Base-by-base conservation (phyloP, 2,329 filamentous ascomycete genomes). In the Paraconiothyrium sp. region DNA sequence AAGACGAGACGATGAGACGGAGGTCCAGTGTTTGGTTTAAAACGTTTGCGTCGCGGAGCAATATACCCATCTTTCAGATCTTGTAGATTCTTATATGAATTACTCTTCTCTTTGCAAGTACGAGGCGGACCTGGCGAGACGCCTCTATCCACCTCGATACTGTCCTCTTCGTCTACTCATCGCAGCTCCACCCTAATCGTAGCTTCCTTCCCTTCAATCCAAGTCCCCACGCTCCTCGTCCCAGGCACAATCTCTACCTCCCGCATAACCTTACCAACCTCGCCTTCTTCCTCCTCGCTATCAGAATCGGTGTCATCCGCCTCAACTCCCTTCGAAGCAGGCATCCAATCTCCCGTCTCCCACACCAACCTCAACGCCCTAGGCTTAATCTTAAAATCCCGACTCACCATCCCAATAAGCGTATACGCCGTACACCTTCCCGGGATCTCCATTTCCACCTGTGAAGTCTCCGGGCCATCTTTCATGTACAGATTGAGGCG, bases 331-430 rank as follows among this genome's bases (percentile, higher is more conserved):
- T 85, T 66, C 85, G 70, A 66, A 0, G 93, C 89, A 0, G 92
- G 92, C 76, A 97, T 93, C 88, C 91, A 92, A 77, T 97, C 94
- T 22, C 92, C 92, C 9, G 93, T 97, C 80, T 97, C 93, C 91
- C 92, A 97, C 0, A 95, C 81, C 52, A 98, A 77, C 44, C 84
- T 85, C 62, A 94, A 80, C 46, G 80, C 80, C 64, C 92, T 82
- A 0, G 93, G 91, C 50, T 84, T 79, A 11, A 91, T 68, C 0
- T 80, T 83, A 71, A 96, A 92, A n/a, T 90, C 76, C 66, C 86
- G 89, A 0, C 89, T 90, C 0, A 92, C 90, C 9, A 96, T 83
- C 0, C 92, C 91, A 73, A 95, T 91, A 16, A 97, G 86, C 3
- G 89, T 86, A 71, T 97, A 98, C 6, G 94, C 88, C 68, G 94